Conservation (phyloP, 2,329 filamentous ascomycete species). For the Fusarium sp. region DNA sequence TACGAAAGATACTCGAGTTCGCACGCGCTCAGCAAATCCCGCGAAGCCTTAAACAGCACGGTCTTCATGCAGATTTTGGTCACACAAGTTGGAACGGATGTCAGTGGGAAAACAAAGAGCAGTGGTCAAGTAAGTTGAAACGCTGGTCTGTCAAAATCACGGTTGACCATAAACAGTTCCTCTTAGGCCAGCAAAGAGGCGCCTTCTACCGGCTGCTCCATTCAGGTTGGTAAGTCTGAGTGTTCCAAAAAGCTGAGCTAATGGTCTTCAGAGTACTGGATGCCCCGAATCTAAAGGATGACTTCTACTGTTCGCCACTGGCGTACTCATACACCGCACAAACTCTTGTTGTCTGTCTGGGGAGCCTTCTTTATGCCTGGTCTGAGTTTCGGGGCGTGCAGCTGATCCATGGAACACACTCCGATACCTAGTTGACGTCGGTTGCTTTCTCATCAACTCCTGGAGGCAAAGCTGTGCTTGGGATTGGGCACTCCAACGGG, state of each 20-base stretch:
- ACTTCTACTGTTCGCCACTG: slow-evolving; percentile 93
- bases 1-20: slow-evolving; percentile 71
- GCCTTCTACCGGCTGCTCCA: slow-evolving; percentile 73
- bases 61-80: neutral
- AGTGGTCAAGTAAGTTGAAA: slow-evolving; percentile 8
- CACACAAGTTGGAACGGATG: slow-evolving; percentile 42
- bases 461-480: slow-evolving; percentile 82
- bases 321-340: slow-evolving; percentile 81
- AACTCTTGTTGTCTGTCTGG: slow-evolving; percentile 85
- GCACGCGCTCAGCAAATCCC: slow-evolving; percentile 30
- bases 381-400: slow-evolving; percentile 76
- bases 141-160: neutral
- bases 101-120: slow-evolving; percentile 36
- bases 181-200: slow-evolving; percentile 21
- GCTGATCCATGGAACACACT: slow-evolving; percentile 51
- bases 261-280: slow-evolving; percentile 74
- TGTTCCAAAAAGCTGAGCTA: slow-evolving; percentile 35
- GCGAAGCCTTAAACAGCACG: neutral
- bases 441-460: slow-evolving; percentile 86
- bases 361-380: slow-evolving; percentile 86
- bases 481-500: slow-evolving; percentile 82
- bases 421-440: slow-evolving; percentile 73
- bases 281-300: slow-evolving; percentile 87
- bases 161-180: slow-evolving; percentile 28
- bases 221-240: slow-evolving; percentile 71